Base-by-base conservation (phyloP, 2,329 filamentous ascomycete species). In the Aspergillus terreus region DNA sequence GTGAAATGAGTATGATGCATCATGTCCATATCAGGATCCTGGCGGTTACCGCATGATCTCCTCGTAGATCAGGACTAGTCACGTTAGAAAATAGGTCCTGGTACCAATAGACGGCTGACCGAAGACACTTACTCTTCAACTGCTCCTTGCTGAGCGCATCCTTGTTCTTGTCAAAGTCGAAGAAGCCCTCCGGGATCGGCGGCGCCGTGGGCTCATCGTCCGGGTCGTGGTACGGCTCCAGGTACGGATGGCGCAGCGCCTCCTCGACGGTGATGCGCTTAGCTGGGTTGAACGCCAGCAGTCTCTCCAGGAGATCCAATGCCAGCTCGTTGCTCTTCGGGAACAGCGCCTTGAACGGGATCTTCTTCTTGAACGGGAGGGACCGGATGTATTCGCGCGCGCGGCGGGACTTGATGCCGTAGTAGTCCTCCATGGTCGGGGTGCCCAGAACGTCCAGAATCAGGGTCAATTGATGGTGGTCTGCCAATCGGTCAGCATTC, bases 81-180 rank as follows among this genome's bases (percentile, higher is more conserved):
- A 33, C 6, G 48, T 66, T 47, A 65, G 57, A 12, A 42, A 45
- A 44, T 19, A 27, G 15, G 27, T 11, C 4, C 10, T n/a, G 40
- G 2, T 4, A 33, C 32, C 17, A 7, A 11, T 14, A 11, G 49
- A 46, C 17, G 10, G 3, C 23, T 32, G 14, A 23, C 35, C 46
- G 33, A 35, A 15, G 43, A 60, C 69, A 23, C 61, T 64, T 17
- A 86, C 94, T 82, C 81, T 97, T 97, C 72, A 99, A 76, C 76
- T 99, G 91, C 77, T 99, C 94, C 78, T 99, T 99, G 79, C 88
- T 96, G 68, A 99, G 77, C 66, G 87, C 94, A 73, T 99, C 94
- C 84, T 99, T 99, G 81, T 97, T 95, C 82, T 96, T 96, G 76
- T 99, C 94, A 73, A 99, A 99, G 75, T 99, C 94, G 71, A 99